Base-by-base conservation (phyloP, 345 rosid species). In the Nasturtium officinale region DNA sequence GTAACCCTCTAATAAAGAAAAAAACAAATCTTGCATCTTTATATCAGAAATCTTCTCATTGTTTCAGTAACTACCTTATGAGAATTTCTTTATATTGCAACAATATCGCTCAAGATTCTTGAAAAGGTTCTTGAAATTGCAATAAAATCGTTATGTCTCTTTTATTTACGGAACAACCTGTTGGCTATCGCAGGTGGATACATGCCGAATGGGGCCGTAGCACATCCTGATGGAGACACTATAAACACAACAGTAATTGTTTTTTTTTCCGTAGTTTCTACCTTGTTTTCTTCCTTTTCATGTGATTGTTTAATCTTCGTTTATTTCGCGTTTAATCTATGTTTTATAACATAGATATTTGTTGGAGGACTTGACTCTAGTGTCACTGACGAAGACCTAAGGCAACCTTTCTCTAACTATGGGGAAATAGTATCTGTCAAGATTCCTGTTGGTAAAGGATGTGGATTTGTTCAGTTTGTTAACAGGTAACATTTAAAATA, bases 311-410 rank as follows among this genome's bases (percentile, higher is more conserved):
- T 60, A n/a, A 5, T 15, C 37, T 58, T 57, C 16, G 35, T 54
- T 51, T 12, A 5, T 11, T 35, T 23, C 17, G 2, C 46, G 20
- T 18, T 74, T 77, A 26, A 81, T 70, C 65, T 38, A 35, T 78
- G 55, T 73, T 45, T 73, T 61, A 33, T 62, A 77, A 53, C 57
- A 61, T 83, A 95, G 99, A 90, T 95, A 80, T 95, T 95, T 84
- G 97, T 95, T 69, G 99, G 97, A 69, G 96, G 96, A 61, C 96
- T 95, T 75, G 97, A 90, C 83, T 86, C 93, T 46, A 82, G 79
- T 74, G 96, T 91, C 67, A 86, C 83, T 55, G 96, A 88, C 66
- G 97, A 90, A 78, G 96, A 91, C 75, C 87, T 95, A 33, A 84
- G 85, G 72, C 96, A 90, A 65, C 87, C 91, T 65, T 95, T 95